phyloP scores from a whole-genome alignment of 164 flowering plant genomes.

The Umbellularia californica region DNA sequence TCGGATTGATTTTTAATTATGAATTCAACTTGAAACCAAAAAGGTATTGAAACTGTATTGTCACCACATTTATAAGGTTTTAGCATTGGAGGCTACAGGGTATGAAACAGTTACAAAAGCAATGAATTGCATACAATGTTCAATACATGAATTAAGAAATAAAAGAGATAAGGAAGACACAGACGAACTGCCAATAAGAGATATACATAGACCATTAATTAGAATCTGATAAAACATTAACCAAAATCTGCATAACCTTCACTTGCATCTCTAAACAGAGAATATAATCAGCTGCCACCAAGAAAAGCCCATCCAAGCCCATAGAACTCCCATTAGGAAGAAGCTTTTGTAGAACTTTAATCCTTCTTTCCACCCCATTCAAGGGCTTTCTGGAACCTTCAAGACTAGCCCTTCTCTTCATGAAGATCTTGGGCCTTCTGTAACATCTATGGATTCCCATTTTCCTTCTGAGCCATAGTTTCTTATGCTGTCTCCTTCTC shows the following conservation, averaged over 20 bases:
- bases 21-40: too few species aligned
- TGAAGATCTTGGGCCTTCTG: background rate
- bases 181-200: background rate
- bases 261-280: constrained; percentile 51
- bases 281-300: constrained; percentile 73
- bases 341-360: constrained; percentile 52
- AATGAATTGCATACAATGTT: too few species aligned
- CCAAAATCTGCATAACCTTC: constrained; percentile 63
- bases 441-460: background rate
- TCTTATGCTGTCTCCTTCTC: constrained; percentile 16
- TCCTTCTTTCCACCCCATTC: constrained; percentile 31
- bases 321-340: constrained; percentile 44
- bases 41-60: too few species aligned
- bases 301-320: constrained; percentile 59
- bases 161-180: background rate
- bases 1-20: too few species aligned
- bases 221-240: constrained; percentile 25
- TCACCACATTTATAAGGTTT: too few species aligned
- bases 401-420: constrained; percentile 10
- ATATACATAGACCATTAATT: background rate
- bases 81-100: too few species aligned
- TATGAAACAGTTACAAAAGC: too few species aligned
- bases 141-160: too few species aligned
- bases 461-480: background rate
- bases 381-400: constrained; percentile 23